These are phyloP conservation scores for Prunus mongolica DNA, from an alignment of 306 rosid species.

Conservation along the genomic window DNA sequence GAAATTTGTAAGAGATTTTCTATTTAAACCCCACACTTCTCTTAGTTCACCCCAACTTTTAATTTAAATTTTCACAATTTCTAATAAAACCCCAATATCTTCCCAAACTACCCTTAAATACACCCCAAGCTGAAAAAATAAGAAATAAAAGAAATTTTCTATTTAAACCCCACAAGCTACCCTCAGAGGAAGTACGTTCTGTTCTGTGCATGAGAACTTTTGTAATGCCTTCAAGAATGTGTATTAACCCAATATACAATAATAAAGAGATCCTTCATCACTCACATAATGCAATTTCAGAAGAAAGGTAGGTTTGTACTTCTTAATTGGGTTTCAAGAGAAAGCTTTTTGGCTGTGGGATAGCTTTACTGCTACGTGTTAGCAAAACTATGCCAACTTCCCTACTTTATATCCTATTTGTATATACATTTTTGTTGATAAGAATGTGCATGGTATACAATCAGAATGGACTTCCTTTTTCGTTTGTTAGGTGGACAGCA, in stretches of 20 bases:
- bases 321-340: constrained; percentile 7
- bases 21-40: too few species aligned
- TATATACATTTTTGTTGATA: background rate
- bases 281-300: constrained; percentile 42
- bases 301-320: constrained; percentile 49
- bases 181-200: too few species aligned
- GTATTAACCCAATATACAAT: constrained; percentile 85
- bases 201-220: constrained; percentile 40
- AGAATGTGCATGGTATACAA: background rate
- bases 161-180: too few species aligned
- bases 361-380: background rate
- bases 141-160: too few species aligned
- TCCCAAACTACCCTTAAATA: too few species aligned
- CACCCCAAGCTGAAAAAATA: too few species aligned
- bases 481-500: constrained; percentile 60
- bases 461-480: constrained; percentile 21
- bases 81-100: too few species aligned
- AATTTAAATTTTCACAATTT: too few species aligned
- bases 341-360: background rate
- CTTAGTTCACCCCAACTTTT: too few species aligned
- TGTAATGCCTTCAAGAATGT: constrained; percentile 95
- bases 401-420: background rate
- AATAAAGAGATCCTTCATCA: constrained; percentile 81
- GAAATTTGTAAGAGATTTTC: too few species aligned
- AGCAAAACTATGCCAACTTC: background rate